phyloP scores from a whole-genome alignment of 257 asterid genomes.

The Solanum pennellii region DNA sequence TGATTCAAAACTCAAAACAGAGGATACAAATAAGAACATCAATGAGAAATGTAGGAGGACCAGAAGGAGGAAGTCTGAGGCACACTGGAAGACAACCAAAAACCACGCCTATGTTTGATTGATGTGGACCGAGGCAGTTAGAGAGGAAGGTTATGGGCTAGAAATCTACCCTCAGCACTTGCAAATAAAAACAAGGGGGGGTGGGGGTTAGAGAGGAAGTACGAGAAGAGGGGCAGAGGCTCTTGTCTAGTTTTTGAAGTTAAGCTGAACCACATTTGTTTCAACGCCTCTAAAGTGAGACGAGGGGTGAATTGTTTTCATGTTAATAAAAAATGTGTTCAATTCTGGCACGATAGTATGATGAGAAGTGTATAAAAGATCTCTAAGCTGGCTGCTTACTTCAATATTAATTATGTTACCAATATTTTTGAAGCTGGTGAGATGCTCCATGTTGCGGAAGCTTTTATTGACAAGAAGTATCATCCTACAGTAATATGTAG shows the following conservation, averaged over 20 bases:
- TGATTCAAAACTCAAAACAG: not conserved
- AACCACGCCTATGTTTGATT: not conserved
- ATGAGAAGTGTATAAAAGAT: not conserved
- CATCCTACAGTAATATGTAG: constrained; percentile 93
- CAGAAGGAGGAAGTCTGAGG: not conserved
- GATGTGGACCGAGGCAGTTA: not conserved
- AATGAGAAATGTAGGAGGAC: not conserved
- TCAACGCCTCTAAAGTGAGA: not conserved
- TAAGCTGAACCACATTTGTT: not conserved
- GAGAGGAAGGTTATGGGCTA: not conserved
- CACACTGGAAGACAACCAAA: not conserved
- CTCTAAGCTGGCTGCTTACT: not conserved
- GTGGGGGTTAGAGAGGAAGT: not conserved
- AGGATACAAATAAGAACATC: not conserved
- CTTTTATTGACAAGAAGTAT: constrained; percentile 80
- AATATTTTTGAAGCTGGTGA: constrained; percentile 68
- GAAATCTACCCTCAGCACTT: not conserved
- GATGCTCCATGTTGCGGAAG: constrained; percentile 99
- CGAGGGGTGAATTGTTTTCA: not conserved
- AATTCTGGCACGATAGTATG: not conserved
- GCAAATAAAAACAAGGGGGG: not conserved
- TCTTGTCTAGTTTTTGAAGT: not conserved
- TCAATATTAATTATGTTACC: not conserved
- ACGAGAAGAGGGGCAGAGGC: not conserved
- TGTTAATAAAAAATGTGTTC: not conserved